Percentiles rank a stretch among this genome's conserved stretches.
Conservation (phyloP, 2,329 filamentous ascomycete genomes). For the Penicillium sp. region DNA sequence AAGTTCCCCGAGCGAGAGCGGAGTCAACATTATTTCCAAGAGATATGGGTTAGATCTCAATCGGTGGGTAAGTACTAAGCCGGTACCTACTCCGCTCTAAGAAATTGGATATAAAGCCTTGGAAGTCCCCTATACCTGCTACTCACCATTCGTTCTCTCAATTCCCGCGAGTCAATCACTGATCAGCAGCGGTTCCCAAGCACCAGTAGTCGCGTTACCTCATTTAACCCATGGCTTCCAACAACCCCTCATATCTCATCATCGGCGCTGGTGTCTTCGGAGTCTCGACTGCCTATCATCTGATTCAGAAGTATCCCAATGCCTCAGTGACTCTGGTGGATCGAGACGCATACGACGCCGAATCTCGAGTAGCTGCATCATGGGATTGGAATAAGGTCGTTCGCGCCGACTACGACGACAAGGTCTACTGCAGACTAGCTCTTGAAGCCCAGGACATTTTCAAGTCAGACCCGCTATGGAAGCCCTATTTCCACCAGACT, state of each 20-base stretch:
- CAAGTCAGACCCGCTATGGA: slow-evolving; percentile 35
- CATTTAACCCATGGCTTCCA: slow-evolving; percentile 13
- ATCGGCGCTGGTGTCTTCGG: slow-evolving; percentile 30
- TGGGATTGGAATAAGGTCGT: slow-evolving; percentile 34
- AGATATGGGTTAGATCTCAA: not conserved
- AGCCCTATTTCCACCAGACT: slow-evolving; percentile 49
- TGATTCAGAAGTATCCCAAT: slow-evolving; percentile 30
- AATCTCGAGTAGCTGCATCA: slow-evolving; percentile 32
- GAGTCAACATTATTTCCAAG: not conserved
- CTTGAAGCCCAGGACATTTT: slow-evolving; percentile 33
- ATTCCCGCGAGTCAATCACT: not conserved
- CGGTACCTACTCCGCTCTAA: not conserved
- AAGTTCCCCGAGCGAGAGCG: not conserved
- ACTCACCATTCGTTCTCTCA: not conserved
- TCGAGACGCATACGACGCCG: slow-evolving; percentile 34
- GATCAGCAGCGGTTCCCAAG: too few species aligned
- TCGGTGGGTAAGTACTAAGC: slow-evolving; percentile 10
- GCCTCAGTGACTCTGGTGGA: slow-evolving; percentile 27
- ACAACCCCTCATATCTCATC: slow-evolving; percentile 27
- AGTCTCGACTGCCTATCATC: slow-evolving; percentile 29
- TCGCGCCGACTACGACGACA: slow-evolving; percentile 31
- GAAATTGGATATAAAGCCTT: not conserved
- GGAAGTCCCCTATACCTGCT: not conserved
- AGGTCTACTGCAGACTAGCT: slow-evolving; percentile 26
- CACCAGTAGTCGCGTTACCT: not conserved